Percentiles rank a stretch among this genome's conserved stretches.
Evolutionary conservation across 257 asterid genomes (phyloP).

Genomic region (Rhazya stricta): DNA sequence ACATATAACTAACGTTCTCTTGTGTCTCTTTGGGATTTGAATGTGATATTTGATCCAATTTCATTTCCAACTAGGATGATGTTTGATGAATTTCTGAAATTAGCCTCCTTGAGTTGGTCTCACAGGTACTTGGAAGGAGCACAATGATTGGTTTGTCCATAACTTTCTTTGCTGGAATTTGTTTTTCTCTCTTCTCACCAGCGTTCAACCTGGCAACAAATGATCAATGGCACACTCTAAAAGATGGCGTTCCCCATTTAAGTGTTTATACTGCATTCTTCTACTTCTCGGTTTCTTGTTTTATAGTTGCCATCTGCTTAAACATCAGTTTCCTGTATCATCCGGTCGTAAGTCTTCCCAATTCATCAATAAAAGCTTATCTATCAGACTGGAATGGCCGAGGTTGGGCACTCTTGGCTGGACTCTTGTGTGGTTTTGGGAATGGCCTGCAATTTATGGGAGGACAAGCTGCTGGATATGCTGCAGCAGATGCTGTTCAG

Average conservation of each 20-base stretch:
- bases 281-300: conserved; percentile 84
- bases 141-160: conserved; percentile 64
- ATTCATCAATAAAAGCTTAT: conserved; percentile 68
- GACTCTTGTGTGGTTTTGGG: conserved; percentile 82
- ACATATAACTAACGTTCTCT: background rate
- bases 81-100: background rate
- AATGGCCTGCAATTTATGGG: conserved; percentile 99
- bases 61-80: background rate
- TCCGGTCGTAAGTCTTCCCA: conserved; percentile 63
- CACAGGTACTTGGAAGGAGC: conserved; percentile 84
- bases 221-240: conserved; percentile 78
- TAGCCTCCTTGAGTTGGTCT: background rate
- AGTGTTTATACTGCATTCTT: conserved; percentile 82
- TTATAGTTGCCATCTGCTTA: conserved; percentile 54
- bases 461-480: conserved; percentile 98
- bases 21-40: background rate
- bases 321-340: conserved; percentile 63
- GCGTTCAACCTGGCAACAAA: conserved; percentile 92
- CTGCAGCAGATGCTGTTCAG: conserved; percentile 99
- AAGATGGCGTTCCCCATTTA: conserved; percentile 61
- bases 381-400: conserved; percentile 82
- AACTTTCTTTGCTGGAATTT: conserved; percentile 79
- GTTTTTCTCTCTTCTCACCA: conserved; percentile 85
- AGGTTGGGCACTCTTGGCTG: conserved; percentile 89
- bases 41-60: background rate